Evolutionary conservation across 345 rosid species (phyloP), one percentile per base, ranked within the genome.

Genomic region (Bretschneidera sinensis): DNA sequence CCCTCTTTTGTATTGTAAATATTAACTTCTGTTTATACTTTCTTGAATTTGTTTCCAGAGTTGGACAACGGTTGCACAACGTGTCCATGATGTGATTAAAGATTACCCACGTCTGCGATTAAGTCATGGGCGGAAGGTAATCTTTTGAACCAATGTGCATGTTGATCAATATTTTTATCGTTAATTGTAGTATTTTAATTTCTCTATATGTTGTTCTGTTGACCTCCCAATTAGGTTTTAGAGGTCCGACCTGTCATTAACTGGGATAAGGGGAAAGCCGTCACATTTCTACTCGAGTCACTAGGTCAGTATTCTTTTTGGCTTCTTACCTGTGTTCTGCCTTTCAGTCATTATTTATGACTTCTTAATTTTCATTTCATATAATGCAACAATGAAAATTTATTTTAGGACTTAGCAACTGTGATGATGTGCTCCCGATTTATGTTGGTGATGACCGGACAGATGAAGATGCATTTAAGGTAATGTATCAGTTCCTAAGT

Each of bases 221-320:
- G 19, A 70, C 49, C 15, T 51, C 43, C 13, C 66, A 56, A 48
- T 24, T 64, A 92, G 97, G 98, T 92, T 74, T 80, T 92, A 66
- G 99, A 92, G 79, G 76, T 92, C 56, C 87, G 97, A 23, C 99
- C 99, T 13, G 85, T 78, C 55, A 92, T 92, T 60, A 60, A 90
- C 60, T 90, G 99, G 99, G 92, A 94, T 71, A 94, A 94, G 82
- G 99, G 99, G 57, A 88, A 88, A 74, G 97, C 99, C 60, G 85
- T 94, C 8, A 77, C 74, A 28, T 90, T 94, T 75, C 78, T 94
- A 48, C 99, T 90, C 19, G 87, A 94, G 79, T 94, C 99, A 61
- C 90, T 94, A 9, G 98, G 98, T 89, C 60, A 34, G 63, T n/a
- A 57, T 45, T 24, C 31, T 23, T 23, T 28, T 39, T 11, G 10